phyloP scores from a whole-genome alignment of 2,329 filamentous ascomycete genomes.

The Exophiala aquamarina region DNA sequence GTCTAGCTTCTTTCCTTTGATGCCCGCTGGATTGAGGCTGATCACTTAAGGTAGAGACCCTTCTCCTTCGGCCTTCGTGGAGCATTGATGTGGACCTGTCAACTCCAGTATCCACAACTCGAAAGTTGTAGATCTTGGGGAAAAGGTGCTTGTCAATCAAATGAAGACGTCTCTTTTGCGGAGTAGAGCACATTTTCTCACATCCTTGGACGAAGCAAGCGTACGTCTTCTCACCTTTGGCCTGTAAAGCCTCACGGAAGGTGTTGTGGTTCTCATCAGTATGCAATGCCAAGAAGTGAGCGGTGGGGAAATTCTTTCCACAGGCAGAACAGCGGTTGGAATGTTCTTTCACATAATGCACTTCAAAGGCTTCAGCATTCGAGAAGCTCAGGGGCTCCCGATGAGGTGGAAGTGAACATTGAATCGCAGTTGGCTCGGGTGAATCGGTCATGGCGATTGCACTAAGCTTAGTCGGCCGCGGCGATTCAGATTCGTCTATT shows the following conservation, averaged over 20 bases:
- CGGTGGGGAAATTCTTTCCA: conserved; percentile 81
- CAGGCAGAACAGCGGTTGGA: conserved; percentile 84
- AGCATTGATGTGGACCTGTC: conserved; percentile 81
- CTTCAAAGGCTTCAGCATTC: conserved; percentile 78
- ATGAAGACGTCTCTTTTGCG: conserved; percentile 82
- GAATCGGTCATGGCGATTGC: conserved; percentile 47
- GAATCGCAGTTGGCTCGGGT: conserved; percentile 55
- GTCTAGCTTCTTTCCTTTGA: conserved; percentile 9
- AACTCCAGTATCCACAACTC: conserved; percentile 81
- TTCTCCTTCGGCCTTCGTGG: conserved; percentile 45
- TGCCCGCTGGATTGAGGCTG: conserved; percentile 16
- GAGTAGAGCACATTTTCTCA: conserved; percentile 77
- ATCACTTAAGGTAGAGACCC: conserved; percentile 37
- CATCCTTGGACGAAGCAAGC: conserved; percentile 89
- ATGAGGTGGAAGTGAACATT: conserved; percentile 80
- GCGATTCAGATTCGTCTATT: conserved; percentile 30
- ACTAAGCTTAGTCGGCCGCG: conserved; percentile 21
- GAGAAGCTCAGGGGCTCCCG: conserved; percentile 67
- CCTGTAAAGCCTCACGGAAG: conserved; percentile 68
- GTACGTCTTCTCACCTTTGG: conserved; percentile 84
- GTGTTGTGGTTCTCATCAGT: conserved; percentile 91
- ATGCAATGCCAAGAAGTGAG: conserved; percentile 76
- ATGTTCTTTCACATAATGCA: conserved; percentile 80
- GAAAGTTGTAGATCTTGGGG: conserved; percentile 84
- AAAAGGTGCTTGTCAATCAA: conserved; percentile 94